Evolutionary conservation across 148 eudicot genomes (phyloP).

Genomic region (Polygonum aviculare): DNA sequence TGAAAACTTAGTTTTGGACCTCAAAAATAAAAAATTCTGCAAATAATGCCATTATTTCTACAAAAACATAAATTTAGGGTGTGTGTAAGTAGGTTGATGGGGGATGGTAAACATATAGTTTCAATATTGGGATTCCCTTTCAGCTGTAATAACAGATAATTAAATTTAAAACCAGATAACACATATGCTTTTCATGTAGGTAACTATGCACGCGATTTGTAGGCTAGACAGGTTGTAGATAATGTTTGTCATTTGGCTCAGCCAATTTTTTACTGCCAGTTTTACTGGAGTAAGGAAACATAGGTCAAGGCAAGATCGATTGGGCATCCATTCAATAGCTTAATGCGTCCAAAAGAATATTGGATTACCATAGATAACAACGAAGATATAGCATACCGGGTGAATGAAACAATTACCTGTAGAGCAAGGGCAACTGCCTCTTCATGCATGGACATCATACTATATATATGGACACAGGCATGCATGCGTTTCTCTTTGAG

Average conservation of each 20-base stretch:
- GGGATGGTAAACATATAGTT: too few species aligned
- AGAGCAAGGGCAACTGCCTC: constrained; percentile 99
- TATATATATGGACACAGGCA: constrained; percentile 96
- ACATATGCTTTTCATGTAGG: too few species aligned
- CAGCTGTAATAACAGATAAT: too few species aligned
- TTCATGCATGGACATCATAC: constrained; percentile 99
- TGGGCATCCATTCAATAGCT: not conserved
- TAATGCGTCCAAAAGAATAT: not conserved
- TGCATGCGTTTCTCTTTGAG: constrained; percentile 91
- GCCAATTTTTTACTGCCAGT: not conserved
- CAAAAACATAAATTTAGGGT: too few species aligned
- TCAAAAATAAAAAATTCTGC: not conserved
- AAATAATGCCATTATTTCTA: not conserved
- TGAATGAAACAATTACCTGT: constrained; percentile 40
- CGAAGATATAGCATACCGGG: not conserved
- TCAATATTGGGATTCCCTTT: too few species aligned
- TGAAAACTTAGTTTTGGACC: not conserved
- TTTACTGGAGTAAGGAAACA: not conserved
- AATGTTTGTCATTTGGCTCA: not conserved
- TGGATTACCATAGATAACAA: not conserved
- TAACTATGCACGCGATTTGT: not conserved
- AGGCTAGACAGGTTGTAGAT: not conserved
- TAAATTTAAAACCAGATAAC: too few species aligned
- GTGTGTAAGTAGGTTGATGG: too few species aligned
- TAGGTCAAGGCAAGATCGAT: not conserved